Conservation (phyloP, 2,329 filamentous ascomycete species). For the Penicillium corylophilum region DNA sequence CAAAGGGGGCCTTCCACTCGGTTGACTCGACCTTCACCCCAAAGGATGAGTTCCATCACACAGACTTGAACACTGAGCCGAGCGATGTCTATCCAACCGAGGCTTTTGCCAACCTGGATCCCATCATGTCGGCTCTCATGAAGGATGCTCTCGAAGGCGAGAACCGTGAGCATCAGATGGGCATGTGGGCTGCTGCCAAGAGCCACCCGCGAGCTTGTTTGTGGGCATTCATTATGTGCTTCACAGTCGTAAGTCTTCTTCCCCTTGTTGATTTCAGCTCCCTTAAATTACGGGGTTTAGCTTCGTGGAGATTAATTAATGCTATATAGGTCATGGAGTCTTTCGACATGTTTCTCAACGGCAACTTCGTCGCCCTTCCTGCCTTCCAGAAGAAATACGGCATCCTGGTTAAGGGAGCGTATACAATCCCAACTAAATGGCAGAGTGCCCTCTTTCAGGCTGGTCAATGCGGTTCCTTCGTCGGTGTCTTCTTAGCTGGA, state of each 20-base stretch:
- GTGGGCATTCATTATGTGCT: constrained; percentile 53
- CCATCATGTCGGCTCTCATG: too few species aligned
- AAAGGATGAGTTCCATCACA: too few species aligned
- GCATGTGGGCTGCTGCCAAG: constrained; percentile 41
- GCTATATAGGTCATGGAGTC: background rate
- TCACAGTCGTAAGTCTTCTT: constrained; percentile 41
- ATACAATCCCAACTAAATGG: constrained; percentile 44
- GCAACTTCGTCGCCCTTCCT: background rate
- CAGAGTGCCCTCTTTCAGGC: constrained; percentile 57
- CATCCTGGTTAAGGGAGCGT: constrained; percentile 25
- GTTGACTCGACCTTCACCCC: too few species aligned
- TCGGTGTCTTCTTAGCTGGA: constrained; percentile 60
- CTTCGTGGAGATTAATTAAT: too few species aligned
- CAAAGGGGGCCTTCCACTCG: too few species aligned
- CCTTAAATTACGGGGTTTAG: too few species aligned
- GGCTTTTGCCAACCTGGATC: constrained; percentile 16
- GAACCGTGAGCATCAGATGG: constrained; percentile 46
- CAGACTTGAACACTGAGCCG: too few species aligned
- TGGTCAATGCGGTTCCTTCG: constrained; percentile 59
- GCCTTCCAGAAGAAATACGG: constrained; percentile 43
- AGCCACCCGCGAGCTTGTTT: constrained; percentile 47
- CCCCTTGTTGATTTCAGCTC: background rate
- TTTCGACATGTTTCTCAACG: background rate
- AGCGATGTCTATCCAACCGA: too few species aligned
- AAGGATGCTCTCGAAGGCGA: constrained; percentile 45